These are phyloP conservation scores for Calonectria pseudoreteaudii DNA, from an alignment of 2,329 filamentous ascomycete genomes.

Conservation along the genomic window DNA sequence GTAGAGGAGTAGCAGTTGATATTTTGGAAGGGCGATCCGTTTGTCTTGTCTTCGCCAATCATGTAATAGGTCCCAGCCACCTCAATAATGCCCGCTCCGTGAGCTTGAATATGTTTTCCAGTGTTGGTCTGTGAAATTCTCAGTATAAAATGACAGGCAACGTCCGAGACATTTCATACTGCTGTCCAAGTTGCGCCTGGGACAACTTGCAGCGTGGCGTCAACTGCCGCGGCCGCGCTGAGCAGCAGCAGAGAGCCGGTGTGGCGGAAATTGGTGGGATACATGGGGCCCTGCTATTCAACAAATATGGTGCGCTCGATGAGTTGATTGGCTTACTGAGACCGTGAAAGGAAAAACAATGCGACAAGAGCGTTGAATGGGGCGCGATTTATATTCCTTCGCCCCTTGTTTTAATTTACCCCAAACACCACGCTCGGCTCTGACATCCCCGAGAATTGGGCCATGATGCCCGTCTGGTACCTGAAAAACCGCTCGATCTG, in stretches of 20 bases:
- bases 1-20: constrained; percentile 76
- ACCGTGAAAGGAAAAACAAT: neutral
- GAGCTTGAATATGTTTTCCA: constrained; percentile 72
- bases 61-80: constrained; percentile 72
- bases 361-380: neutral
- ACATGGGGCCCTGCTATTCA: neutral
- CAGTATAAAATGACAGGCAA: neutral
- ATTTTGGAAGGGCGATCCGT: constrained; percentile 71
- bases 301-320: neutral
- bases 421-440: neutral
- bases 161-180: constrained; percentile 37
- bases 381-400: neutral
- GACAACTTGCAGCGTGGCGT: constrained; percentile 43
- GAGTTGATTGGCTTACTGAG: neutral
- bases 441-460: neutral
- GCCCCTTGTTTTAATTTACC: neutral
- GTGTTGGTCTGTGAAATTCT: constrained; percentile 50
- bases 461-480: neutral
- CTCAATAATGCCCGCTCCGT: constrained; percentile 71
- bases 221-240: neutral
- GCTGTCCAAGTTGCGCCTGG: constrained; percentile 61
- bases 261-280: neutral
- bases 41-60: constrained; percentile 77
- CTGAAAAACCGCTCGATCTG: neutral
- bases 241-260: neutral